Evolutionary conservation across 2,329 filamentous ascomycete genomes (phyloP), one percentile per base, ranked within the genome.

Genomic region (Nothopassalora personata): DNA sequence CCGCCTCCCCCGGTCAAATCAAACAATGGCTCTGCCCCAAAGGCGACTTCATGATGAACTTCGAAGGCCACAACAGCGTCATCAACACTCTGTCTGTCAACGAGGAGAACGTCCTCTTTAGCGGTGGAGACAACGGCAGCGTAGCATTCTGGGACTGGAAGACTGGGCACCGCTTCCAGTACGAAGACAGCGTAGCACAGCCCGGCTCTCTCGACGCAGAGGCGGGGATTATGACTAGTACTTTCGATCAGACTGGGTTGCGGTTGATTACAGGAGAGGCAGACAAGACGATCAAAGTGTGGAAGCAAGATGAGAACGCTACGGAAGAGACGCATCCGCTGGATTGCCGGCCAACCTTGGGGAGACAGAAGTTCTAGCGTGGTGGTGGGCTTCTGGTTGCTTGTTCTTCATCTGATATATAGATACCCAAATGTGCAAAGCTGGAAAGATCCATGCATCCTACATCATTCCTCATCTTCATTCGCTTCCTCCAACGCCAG

Each of bases 91-190:
- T 99, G 49, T 84, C 91, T 47, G 91, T 94, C 33, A 99, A 99
- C 73, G 90, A 95, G 69, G 91, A 97, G 72, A 94, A 97, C 68
- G 90, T 97, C 15, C 77, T 99, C 60, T 97, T 99, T 75, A 94
- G 91, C 2, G 94, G 94, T 58, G 93, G 87, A 50, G 94, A 99
- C 71, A 97, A 99, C 68, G 94, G 95, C 45, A 95, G 90, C 36
- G 94, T 97, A 80, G 90, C 86, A 66, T 99, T 99, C 80, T 99
- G 92, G 89, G 95, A 99, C 74, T 99, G 94, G 94, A 97, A 97
- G 77, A 89, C 91, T 0, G 94, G 95, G 0, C 86, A 99, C 72
- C 83, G 89, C 51, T 99, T 94, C 78, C 94, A 99, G 76, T 84
- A 86, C 8, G 82, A 93, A 11, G 92, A 99, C 67, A 96, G 90